Percentiles rank a stretch among this genome's conserved stretches.
These are phyloP conservation scores for Pyrenochaeta sp. DNA, from an alignment of 2,329 filamentous ascomycete species.

Conservation along the genomic window DNA sequence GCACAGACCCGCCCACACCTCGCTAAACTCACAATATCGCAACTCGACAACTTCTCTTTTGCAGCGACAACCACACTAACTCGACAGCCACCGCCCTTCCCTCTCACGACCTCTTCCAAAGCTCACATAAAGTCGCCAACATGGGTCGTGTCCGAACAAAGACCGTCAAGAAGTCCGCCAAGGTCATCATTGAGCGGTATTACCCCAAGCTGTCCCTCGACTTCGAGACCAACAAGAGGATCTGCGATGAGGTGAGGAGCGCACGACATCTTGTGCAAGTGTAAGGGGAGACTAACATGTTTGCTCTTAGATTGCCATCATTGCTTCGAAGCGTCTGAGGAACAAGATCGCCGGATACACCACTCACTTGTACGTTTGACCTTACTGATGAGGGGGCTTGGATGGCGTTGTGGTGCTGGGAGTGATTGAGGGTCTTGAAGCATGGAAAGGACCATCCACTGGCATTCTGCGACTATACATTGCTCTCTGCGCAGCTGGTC, in stretches of 20 bases:
- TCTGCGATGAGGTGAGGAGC: conserved; percentile 83
- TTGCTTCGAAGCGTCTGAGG: conserved; percentile 97
- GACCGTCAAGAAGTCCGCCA: conserved; percentile 87
- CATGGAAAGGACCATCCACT: conserved; percentile 88
- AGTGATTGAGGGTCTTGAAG: conserved; percentile 74
- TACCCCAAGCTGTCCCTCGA: conserved; percentile 96
- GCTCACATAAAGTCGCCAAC: conserved; percentile 47
- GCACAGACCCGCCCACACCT: conserved; percentile 25
- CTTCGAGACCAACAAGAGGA: conserved; percentile 99
- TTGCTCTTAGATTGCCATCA: conserved; percentile 90
- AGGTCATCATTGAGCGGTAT: conserved; percentile 94
- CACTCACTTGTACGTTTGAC: conserved; percentile 65
- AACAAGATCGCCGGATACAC: conserved; percentile 97
- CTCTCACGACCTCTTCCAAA: conserved; percentile 30
- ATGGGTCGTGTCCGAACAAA: conserved; percentile 68
- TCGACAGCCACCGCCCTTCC: conserved; percentile 36
- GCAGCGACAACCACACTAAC: conserved; percentile 41
- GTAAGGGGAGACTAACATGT: not conserved
- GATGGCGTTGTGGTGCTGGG: conserved; percentile 67
- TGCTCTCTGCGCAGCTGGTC: conserved; percentile 1
- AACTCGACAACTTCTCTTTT: conserved; percentile 6
- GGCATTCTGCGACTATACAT: not conserved
- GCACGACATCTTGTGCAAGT: conserved; percentile 50
- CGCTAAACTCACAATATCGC: conserved; percentile 24
- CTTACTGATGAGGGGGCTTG: conserved; percentile 83